Base-by-base conservation (phyloP, 176 grass and related monocot genomes). In the Chloris gayana region DNA sequence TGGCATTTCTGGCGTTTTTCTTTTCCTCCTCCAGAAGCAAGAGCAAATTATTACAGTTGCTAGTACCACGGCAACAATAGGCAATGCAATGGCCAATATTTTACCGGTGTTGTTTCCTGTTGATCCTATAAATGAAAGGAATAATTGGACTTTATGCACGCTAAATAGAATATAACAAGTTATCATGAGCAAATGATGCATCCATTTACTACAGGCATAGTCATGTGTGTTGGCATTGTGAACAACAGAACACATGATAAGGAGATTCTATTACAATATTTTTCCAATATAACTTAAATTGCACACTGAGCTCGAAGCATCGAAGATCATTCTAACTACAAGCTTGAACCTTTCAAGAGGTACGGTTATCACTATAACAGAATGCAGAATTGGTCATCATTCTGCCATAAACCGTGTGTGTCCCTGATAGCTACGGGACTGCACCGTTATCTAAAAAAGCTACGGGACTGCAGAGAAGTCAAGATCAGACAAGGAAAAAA, bases 391-490 rank as follows among this genome's bases (percentile, higher is more conserved):
- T 14, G 69, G 33, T 31, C 69, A 66, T 61, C 34, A 73, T 19
- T 54, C 15, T 7, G 33, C 17, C 17, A 41, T 7, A 46, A 27
- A 51, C 22, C 27, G 7, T 69, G 7, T 60, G n/a, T 81, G 22
- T 26, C 12, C 3, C 41, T 64, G 73, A 72, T 71, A 77, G 79
- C 66, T 72, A 87, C 45, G 33, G 64, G 32, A 87, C 56, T 82
- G 53, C 63, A 31, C 33, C n/a, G n/a, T n/a, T n/a, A n/a, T n/a
- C n/a, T n/a, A n/a, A n/a, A n/a, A n/a, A n/a, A 77, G 79, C 66
- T 72, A 87, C 45, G 33, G 64, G 32, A 87, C 56, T 82, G 53
- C 63, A 31, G 26, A 61, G 19, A 82, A 64, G 54, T 71, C 73
- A 82, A 66, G 65, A 72, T 60, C n/a, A 26, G 19, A 64, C 78